A percentile compares a stretch with the other conserved stretches of the same genome.
Evolutionary conservation across 306 rosid genomes (phyloP).

Genomic region (Rosa lucieae): DNA sequence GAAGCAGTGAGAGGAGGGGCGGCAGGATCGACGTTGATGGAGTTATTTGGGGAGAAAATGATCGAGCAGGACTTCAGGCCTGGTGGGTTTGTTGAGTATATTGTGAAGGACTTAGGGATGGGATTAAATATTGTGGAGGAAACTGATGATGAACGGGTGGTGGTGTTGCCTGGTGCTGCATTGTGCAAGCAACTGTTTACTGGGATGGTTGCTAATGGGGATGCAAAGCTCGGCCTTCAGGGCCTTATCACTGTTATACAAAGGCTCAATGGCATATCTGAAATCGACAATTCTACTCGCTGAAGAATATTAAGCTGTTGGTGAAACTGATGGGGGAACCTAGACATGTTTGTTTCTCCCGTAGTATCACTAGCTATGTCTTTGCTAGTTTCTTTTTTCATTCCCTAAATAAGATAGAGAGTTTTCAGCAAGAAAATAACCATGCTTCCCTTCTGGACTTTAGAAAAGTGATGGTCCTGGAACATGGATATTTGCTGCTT

Average conservation of each 20-base stretch:
- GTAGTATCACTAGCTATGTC: neutral
- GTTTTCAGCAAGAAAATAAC: neutral
- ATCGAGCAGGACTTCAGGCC: constrained; percentile 55
- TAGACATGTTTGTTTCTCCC: neutral
- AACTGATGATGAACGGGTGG: constrained; percentile 35
- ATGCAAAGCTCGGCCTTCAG: constrained; percentile 68
- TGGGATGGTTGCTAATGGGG: constrained; percentile 76
- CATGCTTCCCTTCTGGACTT: neutral
- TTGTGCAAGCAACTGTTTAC: constrained; percentile 58
- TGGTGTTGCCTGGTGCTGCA: constrained; percentile 74
- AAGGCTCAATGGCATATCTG: constrained; percentile 56
- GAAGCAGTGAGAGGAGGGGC: constrained; percentile 57
- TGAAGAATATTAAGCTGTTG: neutral
- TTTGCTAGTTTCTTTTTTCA: neutral
- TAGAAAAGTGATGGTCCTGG: too few species aligned
- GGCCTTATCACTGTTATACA: constrained; percentile 63
- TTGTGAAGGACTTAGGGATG: constrained; percentile 87
- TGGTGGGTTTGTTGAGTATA: constrained; percentile 66
- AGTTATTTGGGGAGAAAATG: constrained; percentile 68
- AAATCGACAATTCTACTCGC: constrained; percentile 13
- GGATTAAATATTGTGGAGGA: constrained; percentile 56
- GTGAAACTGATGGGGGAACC: neutral
- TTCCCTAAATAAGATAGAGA: neutral
- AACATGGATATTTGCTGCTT: too few species aligned
- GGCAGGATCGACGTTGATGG: constrained; percentile 62